Evolutionary conservation across 1,139 yeast genomes (phyloP).

Genomic region (Pichia sp.): DNA sequence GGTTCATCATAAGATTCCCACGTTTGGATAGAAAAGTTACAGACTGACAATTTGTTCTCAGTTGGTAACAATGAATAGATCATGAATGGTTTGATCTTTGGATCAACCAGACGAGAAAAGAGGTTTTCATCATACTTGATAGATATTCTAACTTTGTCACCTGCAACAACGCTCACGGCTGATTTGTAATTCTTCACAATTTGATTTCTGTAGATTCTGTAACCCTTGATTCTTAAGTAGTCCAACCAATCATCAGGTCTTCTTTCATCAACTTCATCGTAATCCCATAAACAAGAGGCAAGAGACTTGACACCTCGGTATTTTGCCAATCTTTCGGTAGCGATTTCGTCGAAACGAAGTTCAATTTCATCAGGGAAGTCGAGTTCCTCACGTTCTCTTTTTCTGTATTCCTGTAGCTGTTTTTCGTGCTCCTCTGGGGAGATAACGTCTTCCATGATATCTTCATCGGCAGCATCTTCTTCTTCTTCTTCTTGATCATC

Average conservation of each 20-base stretch:
- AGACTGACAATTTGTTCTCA: slow-evolving; percentile 81
- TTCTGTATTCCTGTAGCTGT: slow-evolving; percentile 67
- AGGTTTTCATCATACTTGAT: slow-evolving; percentile 58
- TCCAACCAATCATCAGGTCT: slow-evolving; percentile 74
- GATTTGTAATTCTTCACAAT: slow-evolving; percentile 57
- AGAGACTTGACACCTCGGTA: slow-evolving; percentile 87
- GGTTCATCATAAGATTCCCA: slow-evolving; percentile 90
- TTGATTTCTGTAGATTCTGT: slow-evolving; percentile 70
- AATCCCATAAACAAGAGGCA: slow-evolving; percentile 80
- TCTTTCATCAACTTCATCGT: slow-evolving; percentile 71
- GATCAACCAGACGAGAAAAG: slow-evolving; percentile 39
- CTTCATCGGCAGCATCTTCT: slow-evolving; percentile 34
- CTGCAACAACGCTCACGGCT: slow-evolving; percentile 60
- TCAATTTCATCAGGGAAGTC: slow-evolving; percentile 97
- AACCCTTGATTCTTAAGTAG: slow-evolving; percentile 69
- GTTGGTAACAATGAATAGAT: slow-evolving; percentile 74
- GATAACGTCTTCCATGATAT: slow-evolving; percentile 42
- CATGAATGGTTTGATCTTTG: slow-evolving; percentile 47
- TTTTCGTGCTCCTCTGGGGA: slow-evolving; percentile 78
- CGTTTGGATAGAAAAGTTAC: slow-evolving; percentile 74
- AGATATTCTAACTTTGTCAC: slow-evolving; percentile 57
- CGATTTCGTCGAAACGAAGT: slow-evolving; percentile 69
- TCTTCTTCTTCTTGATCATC: slow-evolving; percentile 30
- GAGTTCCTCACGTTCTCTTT: slow-evolving; percentile 71
- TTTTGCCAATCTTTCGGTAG: slow-evolving; percentile 64